These are phyloP conservation scores for Trichocomaceae sp. DNA, from an alignment of 2,329 filamentous ascomycete genomes.

Conservation along the genomic window DNA sequence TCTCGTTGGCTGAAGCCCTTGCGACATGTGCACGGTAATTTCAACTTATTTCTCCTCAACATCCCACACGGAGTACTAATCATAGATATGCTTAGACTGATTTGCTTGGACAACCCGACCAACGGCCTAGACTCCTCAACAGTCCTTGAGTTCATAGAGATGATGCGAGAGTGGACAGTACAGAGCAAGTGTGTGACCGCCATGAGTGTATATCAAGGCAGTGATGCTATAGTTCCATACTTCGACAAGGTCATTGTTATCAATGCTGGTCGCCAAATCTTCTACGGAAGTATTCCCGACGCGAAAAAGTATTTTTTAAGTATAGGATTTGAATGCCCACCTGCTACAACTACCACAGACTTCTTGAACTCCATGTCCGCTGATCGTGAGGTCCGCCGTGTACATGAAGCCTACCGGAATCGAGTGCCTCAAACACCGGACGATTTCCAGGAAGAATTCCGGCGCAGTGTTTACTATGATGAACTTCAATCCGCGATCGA, in stretches of 20 bases:
- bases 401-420: not conserved
- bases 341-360: slow-evolving; percentile 68
- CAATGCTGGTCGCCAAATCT: slow-evolving; percentile 64
- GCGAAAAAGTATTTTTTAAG: slow-evolving; percentile 45
- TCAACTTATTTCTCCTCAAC: slow-evolving; percentile 39
- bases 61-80: not conserved
- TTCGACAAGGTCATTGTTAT: slow-evolving; percentile 79
- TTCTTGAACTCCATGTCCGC: slow-evolving; percentile 57
- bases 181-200: slow-evolving; percentile 65
- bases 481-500: not conserved
- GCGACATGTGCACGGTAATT: slow-evolving; percentile 62
- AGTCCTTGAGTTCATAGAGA: slow-evolving; percentile 56
- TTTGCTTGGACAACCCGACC: slow-evolving; percentile 47
- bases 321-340: slow-evolving; percentile 64
- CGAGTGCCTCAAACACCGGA: slow-evolving; percentile 2
- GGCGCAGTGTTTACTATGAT: not conserved
- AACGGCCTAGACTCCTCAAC: slow-evolving; percentile 60
- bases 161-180: slow-evolving; percentile 65
- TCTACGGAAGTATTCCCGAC: slow-evolving; percentile 59
- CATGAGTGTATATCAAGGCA: slow-evolving; percentile 75
- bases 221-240: slow-evolving; percentile 65
- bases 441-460: not conserved
- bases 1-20: slow-evolving; percentile 74
- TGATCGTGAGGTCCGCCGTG: not conserved
- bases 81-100: slow-evolving; percentile 48